Conservation (phyloP, 345 rosid genomes). For the Brassica juncea region DNA sequence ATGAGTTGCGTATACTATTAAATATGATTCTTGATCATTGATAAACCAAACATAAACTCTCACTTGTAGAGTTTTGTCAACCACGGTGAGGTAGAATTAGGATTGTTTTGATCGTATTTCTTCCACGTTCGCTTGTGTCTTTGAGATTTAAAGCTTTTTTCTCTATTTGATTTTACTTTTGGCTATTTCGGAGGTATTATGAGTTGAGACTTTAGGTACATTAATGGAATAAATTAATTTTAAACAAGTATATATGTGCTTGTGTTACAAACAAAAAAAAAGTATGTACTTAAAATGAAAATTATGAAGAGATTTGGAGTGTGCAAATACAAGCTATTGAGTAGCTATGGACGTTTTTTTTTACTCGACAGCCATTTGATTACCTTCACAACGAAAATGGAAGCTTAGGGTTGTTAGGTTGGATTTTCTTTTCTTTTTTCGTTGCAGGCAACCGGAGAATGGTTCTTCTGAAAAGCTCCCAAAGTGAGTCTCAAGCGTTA, state of each 20-base stretch:
- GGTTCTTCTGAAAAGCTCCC: too few relatives aligned
- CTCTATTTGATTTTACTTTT: background rate
- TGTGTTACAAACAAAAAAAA: background rate
- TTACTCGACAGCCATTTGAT: too few relatives aligned
- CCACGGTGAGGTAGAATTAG: constrained; percentile 32
- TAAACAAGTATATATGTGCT: background rate
- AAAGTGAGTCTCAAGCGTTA: too few relatives aligned
- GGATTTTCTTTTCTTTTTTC: too few relatives aligned
- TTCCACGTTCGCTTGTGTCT: constrained; percentile 26
- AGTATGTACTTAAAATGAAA: background rate
- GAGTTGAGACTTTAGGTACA: background rate
- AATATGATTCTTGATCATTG: constrained; percentile 6
- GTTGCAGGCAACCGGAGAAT: too few relatives aligned
- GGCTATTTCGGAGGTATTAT: background rate
- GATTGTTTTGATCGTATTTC: constrained; percentile 14
- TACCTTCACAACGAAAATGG: too few relatives aligned
- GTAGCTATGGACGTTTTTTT: background rate
- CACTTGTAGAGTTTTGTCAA: constrained; percentile 21
- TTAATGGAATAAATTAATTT: background rate
- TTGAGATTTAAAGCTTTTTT: constrained; percentile 5
- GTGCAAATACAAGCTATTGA: background rate
- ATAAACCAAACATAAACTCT: constrained; percentile 19
- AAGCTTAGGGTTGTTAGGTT: too few relatives aligned
- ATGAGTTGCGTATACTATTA: constrained; percentile 11
- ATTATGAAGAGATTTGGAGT: background rate